Conservation (phyloP, 1,284 basidiomycete genomes). For the Pseudozyma hubeiensis region DNA sequence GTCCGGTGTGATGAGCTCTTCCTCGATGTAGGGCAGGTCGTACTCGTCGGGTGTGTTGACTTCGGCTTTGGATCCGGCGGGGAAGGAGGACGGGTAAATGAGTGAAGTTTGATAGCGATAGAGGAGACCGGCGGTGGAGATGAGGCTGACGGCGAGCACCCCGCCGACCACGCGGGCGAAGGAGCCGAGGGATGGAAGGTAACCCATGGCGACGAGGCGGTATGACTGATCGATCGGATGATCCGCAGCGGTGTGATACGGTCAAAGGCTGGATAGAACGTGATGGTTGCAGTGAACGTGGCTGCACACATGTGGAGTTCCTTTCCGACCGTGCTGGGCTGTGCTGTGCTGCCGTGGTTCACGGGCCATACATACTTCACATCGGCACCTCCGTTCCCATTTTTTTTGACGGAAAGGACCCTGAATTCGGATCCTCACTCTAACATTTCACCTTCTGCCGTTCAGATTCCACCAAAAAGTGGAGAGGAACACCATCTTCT, state of each 20-base stretch:
- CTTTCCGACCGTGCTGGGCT: too few species aligned
- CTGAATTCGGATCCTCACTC: background rate
- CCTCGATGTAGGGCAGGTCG: slow-evolving; percentile 60
- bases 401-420: background rate
- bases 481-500: background rate
- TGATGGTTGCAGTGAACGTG: background rate
- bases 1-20: slow-evolving; percentile 62
- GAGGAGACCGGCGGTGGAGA: slow-evolving; percentile 62
- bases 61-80: slow-evolving; percentile 58
- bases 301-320: background rate
- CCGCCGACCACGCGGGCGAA: slow-evolving; percentile 48
- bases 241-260: background rate
- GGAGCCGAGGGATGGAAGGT: slow-evolving; percentile 39
- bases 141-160: slow-evolving; percentile 52
- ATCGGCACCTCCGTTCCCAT: background rate
- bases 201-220: slow-evolving; percentile 36
- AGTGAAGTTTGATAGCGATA: slow-evolving; percentile 65
- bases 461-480: too few species aligned
- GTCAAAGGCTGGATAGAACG: background rate
- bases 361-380: background rate
- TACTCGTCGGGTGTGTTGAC: slow-evolving; percentile 62
- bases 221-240: background rate
- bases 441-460: background rate
- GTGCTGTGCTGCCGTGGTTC: background rate
- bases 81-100: slow-evolving; percentile 65